Base-by-base conservation (phyloP, 352 stramenopile species). In the Pilasporangium apinafurcum region DNA sequence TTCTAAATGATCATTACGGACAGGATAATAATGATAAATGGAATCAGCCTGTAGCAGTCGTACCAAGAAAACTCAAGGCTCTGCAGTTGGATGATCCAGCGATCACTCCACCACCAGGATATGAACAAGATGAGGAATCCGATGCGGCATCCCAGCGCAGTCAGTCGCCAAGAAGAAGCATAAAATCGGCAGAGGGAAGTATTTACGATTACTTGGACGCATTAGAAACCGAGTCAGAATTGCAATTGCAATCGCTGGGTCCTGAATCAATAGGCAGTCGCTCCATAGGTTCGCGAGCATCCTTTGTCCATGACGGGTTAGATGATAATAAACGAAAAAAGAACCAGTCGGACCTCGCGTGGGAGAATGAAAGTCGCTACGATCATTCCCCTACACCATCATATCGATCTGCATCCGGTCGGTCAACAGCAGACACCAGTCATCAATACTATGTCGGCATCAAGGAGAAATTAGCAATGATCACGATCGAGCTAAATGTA, bases 191-290 rank as follows among this genome's bases (percentile, higher is more conserved):
- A 61, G 21, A 12, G 57, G 43, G 34, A 83, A 57, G 66, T 40
- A 86, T 92, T 42, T 92, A 92, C 42, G 79, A 87, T 46, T 92
- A 86, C 52, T 46, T 92, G 18, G 79, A 92, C 35, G 59, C 75
- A 4, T 40, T 92, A 22, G 79, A 92, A 51, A 82, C 65, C 13
- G 62, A 87, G 45, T 81, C 59, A 2, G 55, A 81, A 22, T 32
- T 55, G 2, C 74, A 86, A 22, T 52, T 85, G 26, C 68, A 82
- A 1, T 53, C 44, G 1, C 44, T 61, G 20, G 47, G 37, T 1
- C 42, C 40, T 8, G 36, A 37, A 1, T 63, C 54, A 3, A 32
- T 57, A 5, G 24, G 46, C 5, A 48, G 37, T 20, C 49, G 46
- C 5, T 55, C 37, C 8, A 46, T 31, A 4, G 20, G 42, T 10